Conservation (phyloP, 1,284 basidiomycete genomes). For the Sporisorium sorghi region DNA sequence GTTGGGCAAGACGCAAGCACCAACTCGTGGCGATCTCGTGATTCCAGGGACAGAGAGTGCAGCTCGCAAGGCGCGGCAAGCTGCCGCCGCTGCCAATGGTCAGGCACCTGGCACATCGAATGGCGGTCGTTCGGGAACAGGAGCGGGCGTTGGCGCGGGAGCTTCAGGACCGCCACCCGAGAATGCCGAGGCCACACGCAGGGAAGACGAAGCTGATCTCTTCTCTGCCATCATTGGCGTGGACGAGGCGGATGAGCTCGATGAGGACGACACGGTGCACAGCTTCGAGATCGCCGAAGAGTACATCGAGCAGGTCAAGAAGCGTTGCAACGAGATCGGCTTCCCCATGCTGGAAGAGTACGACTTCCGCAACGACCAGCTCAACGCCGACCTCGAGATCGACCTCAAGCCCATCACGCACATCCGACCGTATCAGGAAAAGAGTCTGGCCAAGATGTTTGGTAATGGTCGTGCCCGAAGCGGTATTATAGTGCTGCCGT, state of each 20-base stretch:
- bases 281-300: conserved; percentile 67
- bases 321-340: conserved; percentile 67
- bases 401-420: conserved; percentile 68
- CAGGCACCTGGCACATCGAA: conserved; percentile 20
- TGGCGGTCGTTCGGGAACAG: conserved; percentile 10
- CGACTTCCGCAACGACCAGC: conserved; percentile 68
- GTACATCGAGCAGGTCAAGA: conserved; percentile 67
- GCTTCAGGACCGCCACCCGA: conserved; percentile 34
- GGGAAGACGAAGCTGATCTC: conserved; percentile 64
- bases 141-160: conserved; percentile 21
- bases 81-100: conserved; percentile 32
- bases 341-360: conserved; percentile 69
- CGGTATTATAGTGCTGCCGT: conserved; percentile 97
- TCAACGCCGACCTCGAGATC: conserved; percentile 68
- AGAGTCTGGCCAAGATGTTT: conserved; percentile 69
- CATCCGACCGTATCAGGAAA: conserved; percentile 69
- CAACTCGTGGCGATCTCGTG: conserved; percentile 60
- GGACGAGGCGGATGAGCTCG: conserved; percentile 66
- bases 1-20: conserved; percentile 55
- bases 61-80: conserved; percentile 44
- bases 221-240: conserved; percentile 69
- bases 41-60: conserved; percentile 63
- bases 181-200: conserved; percentile 36
- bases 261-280: conserved; percentile 68
- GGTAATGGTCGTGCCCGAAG: conserved; percentile 73